Evolutionary conservation across 2,329 filamentous ascomycete genomes (phyloP), one percentile per base, ranked within the genome.

Genomic region (Dothiorella sarmentorum): DNA sequence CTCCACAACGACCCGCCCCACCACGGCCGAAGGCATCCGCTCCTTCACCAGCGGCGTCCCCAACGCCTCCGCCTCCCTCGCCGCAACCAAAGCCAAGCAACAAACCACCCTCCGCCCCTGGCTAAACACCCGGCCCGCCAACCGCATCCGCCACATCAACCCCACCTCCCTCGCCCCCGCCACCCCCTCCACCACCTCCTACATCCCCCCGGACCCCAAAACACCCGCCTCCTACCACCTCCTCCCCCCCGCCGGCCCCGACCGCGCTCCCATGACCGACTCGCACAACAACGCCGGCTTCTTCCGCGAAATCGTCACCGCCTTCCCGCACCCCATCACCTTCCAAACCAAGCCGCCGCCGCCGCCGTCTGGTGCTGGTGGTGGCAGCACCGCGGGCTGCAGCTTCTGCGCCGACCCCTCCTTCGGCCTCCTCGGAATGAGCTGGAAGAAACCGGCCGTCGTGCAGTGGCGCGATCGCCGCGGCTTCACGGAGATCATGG

Each of bases 371-470:
- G 15, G 15, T 7, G n/a, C n/a, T n/a, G n/a, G n/a, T n/a, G n/a
- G n/a, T n/a, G n/a, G n/a, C n/a, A n/a, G n/a, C n/a, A n/a, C 43
- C 4, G 43, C 55, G 1, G 63, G 67, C 1, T 80, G 77, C 62
- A 69, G 73, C 60, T 80, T 75, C 67, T 80, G 77, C 60, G 61
- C 69, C 2, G 65, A 75, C 13, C 69, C 73, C 11, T 53, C 65
- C 0, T 79, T 77, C 44, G 71, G 73, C 1, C 67, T 80, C 7
- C 57, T 74, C 0, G 77, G 78, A 1, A 65, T 73, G 3, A 73
- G 70, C 2, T 65, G 69, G 52, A 62, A 63, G 17, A 62, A 68
- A 29, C 68, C 75, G 0, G 65, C 73, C 44, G 69, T 76, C 2
- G 66, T 74, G 3, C 62, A 69, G 15, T 73, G 71, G 61, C 43